Conservation (phyloP, 495 filamentous ascomycete species). For the Penicillium antarcticum region DNA sequence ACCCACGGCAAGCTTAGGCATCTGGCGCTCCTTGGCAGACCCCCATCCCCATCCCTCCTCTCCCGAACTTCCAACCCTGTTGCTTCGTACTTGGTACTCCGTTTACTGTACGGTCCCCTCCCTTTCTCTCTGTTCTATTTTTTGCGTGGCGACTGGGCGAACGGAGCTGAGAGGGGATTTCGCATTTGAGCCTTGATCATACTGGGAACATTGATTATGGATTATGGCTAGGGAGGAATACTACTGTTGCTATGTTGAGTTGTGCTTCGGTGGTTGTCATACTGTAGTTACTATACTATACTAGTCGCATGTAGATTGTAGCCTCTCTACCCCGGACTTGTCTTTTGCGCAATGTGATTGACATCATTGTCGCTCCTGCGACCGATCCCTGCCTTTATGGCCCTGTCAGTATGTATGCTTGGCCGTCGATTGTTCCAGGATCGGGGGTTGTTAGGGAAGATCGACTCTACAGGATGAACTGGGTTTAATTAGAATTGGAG, state of each 20-base stretch:
- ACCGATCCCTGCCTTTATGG: slow-evolving; percentile 27
- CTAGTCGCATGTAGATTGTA: not conserved
- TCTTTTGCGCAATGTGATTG: slow-evolving; percentile 18
- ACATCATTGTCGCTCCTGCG: slow-evolving; percentile 18
- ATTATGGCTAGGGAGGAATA: not conserved
- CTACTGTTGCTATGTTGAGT: not conserved
- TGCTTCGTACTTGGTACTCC: not conserved
- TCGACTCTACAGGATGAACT: slow-evolving; percentile 2
- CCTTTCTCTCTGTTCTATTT: slow-evolving; percentile 3
- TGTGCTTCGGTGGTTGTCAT: no score
- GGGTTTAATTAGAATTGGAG: not conserved
- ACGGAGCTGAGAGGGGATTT: not conserved
- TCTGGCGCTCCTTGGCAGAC: slow-evolving; percentile 25
- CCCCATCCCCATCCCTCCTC: not conserved
- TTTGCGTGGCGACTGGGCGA: slow-evolving; percentile 1
- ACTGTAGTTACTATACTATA: no score
- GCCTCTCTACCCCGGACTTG: slow-evolving; percentile 10
- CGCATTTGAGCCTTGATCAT: no score
- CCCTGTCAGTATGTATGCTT: slow-evolving; percentile 26
- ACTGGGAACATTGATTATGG: not conserved
- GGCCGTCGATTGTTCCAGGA: slow-evolving; percentile 17
- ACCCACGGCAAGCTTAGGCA: slow-evolving; percentile 28
- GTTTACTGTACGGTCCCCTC: not conserved
- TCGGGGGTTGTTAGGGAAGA: slow-evolving; percentile 2
- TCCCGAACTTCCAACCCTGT: no score